A percentile compares a stretch with the other conserved stretches of the same genome.
phyloP scores from a whole-genome alignment of 1,284 basidiomycete genomes.

The Somion occarium region DNA sequence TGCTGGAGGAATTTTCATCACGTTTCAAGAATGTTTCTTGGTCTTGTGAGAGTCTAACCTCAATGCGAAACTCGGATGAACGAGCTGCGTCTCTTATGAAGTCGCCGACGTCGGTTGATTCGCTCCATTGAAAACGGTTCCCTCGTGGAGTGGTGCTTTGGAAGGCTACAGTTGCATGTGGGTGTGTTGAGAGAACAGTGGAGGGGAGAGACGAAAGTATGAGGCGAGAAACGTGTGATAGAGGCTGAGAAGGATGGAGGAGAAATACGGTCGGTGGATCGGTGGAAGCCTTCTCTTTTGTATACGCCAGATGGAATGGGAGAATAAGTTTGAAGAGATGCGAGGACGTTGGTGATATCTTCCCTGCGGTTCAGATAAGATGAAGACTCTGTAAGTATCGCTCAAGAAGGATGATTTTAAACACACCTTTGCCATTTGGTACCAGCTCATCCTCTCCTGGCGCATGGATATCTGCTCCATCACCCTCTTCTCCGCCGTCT shows the following conservation, averaged over 20 bases:
- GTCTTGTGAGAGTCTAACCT: background rate
- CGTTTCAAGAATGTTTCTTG: constrained; percentile 30
- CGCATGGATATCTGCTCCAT: constrained; percentile 9
- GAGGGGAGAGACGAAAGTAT: constrained; percentile 39
- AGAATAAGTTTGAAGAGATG: constrained; percentile 65
- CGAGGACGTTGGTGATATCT: constrained; percentile 55
- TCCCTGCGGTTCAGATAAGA: constrained; percentile 32
- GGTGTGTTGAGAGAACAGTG: constrained; percentile 23
- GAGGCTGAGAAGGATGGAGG: constrained; percentile 54
- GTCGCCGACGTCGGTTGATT: constrained; percentile 62
- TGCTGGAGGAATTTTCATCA: constrained; percentile 11
- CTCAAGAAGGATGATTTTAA: background rate
- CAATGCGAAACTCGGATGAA: constrained; percentile 49
- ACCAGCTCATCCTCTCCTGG: constrained; percentile 20
- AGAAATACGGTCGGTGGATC: constrained; percentile 51
- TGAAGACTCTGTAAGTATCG: background rate
- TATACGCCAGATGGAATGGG: constrained; percentile 35
- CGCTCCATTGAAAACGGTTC: constrained; percentile 50
- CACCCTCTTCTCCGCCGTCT: constrained; percentile 14
- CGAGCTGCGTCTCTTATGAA: constrained; percentile 62
- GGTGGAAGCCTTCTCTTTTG: constrained; percentile 9
- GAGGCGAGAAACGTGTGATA: constrained; percentile 52
- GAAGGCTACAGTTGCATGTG: constrained; percentile 33
- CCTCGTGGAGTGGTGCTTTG: constrained; percentile 36
- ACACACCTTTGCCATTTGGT: constrained; percentile 24